A percentile compares a stretch with the other conserved stretches of the same genome.
Conservation (phyloP, 345 rosid genomes). For the Citrus cavaleriei region DNA sequence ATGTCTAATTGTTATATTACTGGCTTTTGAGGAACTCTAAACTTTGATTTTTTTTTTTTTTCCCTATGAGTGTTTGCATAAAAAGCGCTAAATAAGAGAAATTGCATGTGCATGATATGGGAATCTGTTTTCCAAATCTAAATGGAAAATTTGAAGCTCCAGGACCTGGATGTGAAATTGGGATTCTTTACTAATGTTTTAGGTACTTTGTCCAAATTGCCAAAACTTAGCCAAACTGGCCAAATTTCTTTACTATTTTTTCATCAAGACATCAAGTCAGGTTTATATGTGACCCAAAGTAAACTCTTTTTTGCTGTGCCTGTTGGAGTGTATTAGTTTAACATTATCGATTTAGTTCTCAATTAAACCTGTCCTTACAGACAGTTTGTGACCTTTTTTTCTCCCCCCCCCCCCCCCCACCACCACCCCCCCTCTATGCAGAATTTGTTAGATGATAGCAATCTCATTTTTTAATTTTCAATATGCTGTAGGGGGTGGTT, state of each 20-base stretch:
- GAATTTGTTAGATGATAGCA: neutral
- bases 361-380: slow-evolving; percentile 1
- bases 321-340: neutral
- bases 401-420: neutral
- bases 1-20: neutral
- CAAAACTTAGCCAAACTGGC: neutral
- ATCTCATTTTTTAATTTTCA: slow-evolving; percentile 11
- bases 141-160: neutral
- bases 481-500: slow-evolving; percentile 68
- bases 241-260: neutral
- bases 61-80: neutral
- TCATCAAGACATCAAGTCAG: neutral
- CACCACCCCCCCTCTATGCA: neutral
- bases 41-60: neutral
- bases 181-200: neutral
- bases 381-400: too few species aligned
- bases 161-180: neutral
- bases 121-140: neutral
- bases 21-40: slow-evolving; percentile 4
- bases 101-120: neutral
- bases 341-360: neutral
- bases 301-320: neutral
- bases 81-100: neutral
- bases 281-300: neutral
- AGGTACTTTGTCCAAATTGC: neutral